phyloP scores from a whole-genome alignment of 2,329 filamentous ascomycete genomes.

The Calonectria leucothoes region DNA sequence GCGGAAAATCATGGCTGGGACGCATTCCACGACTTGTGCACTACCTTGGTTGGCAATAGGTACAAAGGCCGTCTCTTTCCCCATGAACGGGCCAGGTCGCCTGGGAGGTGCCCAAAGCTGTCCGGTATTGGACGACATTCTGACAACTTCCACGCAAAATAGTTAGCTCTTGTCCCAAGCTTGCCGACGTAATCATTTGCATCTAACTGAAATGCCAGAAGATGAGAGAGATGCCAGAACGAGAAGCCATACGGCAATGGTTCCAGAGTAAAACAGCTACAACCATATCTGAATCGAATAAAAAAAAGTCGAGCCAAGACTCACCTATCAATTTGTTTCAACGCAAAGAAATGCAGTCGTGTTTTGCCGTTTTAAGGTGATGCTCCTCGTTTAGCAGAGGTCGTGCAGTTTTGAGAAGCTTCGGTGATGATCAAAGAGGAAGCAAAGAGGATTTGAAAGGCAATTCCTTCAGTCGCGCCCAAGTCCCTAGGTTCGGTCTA shows the following conservation, averaged over 20 bases:
- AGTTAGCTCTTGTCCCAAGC: background rate
- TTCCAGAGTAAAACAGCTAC: background rate
- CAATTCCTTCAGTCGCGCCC: background rate
- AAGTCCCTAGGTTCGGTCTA: background rate
- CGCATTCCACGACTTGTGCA: too few species aligned
- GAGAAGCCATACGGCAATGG: background rate
- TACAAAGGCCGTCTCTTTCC: background rate
- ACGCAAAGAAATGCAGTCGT: background rate
- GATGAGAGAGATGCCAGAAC: background rate
- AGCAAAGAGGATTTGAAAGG: background rate
- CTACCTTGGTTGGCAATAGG: background rate
- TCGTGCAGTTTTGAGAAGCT: background rate
- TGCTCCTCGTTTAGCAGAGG: background rate
- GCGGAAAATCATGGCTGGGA: background rate
- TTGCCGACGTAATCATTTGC: background rate
- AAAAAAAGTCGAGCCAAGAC: background rate
- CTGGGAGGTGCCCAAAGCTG: background rate
- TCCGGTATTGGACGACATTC: slow-evolving; percentile 4
- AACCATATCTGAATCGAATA: too few species aligned
- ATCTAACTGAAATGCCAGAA: background rate
- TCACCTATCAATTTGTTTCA: background rate
- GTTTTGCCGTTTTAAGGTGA: too few species aligned
- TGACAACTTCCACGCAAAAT: background rate
- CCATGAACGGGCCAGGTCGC: background rate
- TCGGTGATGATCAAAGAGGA: background rate